A percentile compares a stretch with the other conserved stretches of the same genome.
Conservation (phyloP, 306 rosid species). For the Pterocarpus macrocarpus region DNA sequence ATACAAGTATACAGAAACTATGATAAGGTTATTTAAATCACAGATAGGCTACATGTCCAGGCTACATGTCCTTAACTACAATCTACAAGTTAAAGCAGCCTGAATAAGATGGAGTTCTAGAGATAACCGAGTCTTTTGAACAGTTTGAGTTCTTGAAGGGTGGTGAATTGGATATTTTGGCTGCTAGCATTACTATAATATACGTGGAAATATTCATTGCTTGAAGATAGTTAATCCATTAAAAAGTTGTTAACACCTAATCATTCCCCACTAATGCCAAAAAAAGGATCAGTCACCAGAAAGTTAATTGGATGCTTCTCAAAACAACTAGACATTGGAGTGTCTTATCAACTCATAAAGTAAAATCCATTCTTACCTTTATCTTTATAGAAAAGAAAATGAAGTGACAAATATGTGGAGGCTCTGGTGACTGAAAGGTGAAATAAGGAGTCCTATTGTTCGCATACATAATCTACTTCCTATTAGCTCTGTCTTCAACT, state of each 20-base stretch:
- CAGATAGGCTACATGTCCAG: not conserved
- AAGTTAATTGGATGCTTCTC: conserved; percentile 49
- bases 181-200: not conserved
- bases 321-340: conserved; percentile 43
- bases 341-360: conserved; percentile 53
- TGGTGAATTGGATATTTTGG: conserved; percentile 14
- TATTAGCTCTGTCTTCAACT: conserved; percentile 42
- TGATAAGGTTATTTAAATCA: not conserved
- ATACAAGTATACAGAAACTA: not conserved
- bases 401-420: conserved; percentile 28
- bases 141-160: not conserved
- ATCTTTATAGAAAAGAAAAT: conserved; percentile 35
- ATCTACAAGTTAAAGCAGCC: not conserved
- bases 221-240: conserved; percentile 21
- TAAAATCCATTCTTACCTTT: conserved; percentile 48
- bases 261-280: conserved; percentile 37
- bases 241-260: conserved; percentile 42
- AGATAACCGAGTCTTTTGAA: not conserved
- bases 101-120: not conserved
- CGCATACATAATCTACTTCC: conserved; percentile 41
- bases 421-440: conserved; percentile 47
- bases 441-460: conserved; percentile 44
- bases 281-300: conserved; percentile 39
- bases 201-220: conserved; percentile 16
- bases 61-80: not conserved